These are phyloP conservation scores for Rhizopogon vinicolor DNA, from an alignment of 768 basidiomycete genomes.

Conservation along the genomic window DNA sequence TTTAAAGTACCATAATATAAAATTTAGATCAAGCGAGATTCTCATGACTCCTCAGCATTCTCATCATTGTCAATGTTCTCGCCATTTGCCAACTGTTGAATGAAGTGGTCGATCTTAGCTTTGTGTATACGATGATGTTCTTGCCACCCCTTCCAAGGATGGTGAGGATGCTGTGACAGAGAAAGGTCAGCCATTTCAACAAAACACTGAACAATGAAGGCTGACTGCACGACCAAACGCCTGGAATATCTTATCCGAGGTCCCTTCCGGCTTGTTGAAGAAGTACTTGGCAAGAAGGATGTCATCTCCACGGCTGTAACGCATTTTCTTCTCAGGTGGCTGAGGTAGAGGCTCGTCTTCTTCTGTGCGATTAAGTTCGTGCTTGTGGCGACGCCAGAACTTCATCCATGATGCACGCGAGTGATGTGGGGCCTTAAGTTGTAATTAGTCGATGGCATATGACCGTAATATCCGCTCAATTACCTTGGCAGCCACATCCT, in stretches of 20 bases:
- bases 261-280: slow-evolving; percentile 67
- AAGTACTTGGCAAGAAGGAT: slow-evolving; percentile 76
- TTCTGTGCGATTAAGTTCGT: slow-evolving; percentile 68
- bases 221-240: slow-evolving; percentile 67
- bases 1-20: background rate
- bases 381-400: slow-evolving; percentile 85
- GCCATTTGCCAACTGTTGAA: slow-evolving; percentile 54
- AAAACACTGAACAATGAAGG: slow-evolving; percentile 2
- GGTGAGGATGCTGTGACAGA: slow-evolving; percentile 65
- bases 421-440: slow-evolving; percentile 73
- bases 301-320: slow-evolving; percentile 78
- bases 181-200: background rate
- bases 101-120: slow-evolving; percentile 78
- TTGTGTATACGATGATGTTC: slow-evolving; percentile 90
- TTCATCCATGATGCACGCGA: slow-evolving; percentile 95
- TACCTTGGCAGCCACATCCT: slow-evolving; percentile 69
- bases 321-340: slow-evolving; percentile 84
- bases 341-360: slow-evolving; percentile 66
- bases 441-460: background rate
- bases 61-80: slow-evolving; percentile 42
- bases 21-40: slow-evolving; percentile 4
- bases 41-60: slow-evolving; percentile 17
- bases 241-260: slow-evolving; percentile 82
- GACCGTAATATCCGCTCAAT: background rate
- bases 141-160: slow-evolving; percentile 95